These are phyloP conservation scores for Aspergillus sp. DNA, from an alignment of 2,329 filamentous ascomycete genomes.

Conservation along the genomic window DNA sequence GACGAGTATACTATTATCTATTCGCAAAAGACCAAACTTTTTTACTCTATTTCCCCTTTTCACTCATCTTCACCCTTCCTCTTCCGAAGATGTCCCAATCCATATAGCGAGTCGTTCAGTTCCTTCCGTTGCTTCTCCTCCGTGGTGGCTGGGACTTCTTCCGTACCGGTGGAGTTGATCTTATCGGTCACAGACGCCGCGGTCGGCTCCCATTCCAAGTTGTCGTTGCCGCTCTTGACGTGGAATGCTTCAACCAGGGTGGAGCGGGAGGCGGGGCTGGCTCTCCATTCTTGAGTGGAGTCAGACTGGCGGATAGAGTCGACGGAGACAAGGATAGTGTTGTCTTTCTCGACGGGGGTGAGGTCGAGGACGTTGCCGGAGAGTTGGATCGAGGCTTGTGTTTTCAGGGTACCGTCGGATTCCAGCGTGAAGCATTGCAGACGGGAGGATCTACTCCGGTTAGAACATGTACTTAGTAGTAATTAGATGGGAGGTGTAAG, in stretches of 20 bases:
- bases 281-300: constrained; percentile 48
- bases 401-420: constrained; percentile 52
- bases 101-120: constrained; percentile 40
- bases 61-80: constrained; percentile 30
- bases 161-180: constrained; percentile 37
- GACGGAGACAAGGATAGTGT: constrained; percentile 51
- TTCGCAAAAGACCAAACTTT: neutral
- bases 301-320: constrained; percentile 55
- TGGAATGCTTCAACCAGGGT: constrained; percentile 35
- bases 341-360: constrained; percentile 31
- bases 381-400: constrained; percentile 56
- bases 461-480: neutral
- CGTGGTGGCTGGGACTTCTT: constrained; percentile 24
- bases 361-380: constrained; percentile 67
- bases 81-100: constrained; percentile 45
- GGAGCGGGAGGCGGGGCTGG: constrained; percentile 20
- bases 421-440: constrained; percentile 66
- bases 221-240: constrained; percentile 21
- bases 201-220: constrained; percentile 29
- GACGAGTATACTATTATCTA: neutral
- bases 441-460: constrained; percentile 64
- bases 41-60: neutral
- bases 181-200: constrained; percentile 22
- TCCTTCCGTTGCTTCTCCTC: constrained; percentile 35
- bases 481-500: neutral